Base-by-base conservation (phyloP, 345 rosid genomes). In the Acer negundo region DNA sequence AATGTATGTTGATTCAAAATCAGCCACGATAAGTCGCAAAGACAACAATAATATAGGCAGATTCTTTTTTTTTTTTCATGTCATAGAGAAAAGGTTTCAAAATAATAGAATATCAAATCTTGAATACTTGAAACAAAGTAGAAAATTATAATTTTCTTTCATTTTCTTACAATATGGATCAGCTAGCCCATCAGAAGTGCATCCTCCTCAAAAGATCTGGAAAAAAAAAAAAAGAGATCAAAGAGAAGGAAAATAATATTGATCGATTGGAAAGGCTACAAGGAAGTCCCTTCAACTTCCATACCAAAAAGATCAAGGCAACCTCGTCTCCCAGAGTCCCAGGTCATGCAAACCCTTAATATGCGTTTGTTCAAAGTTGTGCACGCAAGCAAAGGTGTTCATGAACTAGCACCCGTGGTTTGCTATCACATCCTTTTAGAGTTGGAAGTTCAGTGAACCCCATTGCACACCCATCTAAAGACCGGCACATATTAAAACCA, bases 241-340 rank as follows among this genome's bases (percentile, higher is more conserved):
- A 7, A 26, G 20, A 22, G 24, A 4, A 17, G 11, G 53, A 1
- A 26, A 10, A 4, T 9, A 56, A 10, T n/a, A 10, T 7, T 55
- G 16, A 24, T 28, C 2, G 23, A 2, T n/a, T 28, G 20, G 16
- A 11, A 56, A n/a, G 42, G 13, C 44, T 6, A 42, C 12, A 7
- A 74, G 16, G 74, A 82, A 86, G 90, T 89, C 87, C 90, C 89
- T 89, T 89, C 87, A 89, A 89, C 89, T 78, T 88, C 90, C 87
- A 84, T 85, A 75, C 87, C 81, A 72, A 87, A 83, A 81, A 64
- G 84, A 84, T 76, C 80, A 85, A 78, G 85, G 80, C 11, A 85
- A 67, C 75, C 63, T 56, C 83, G 76, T 84, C 93, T 89, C 87
- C 85, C 6, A 72, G 80, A n/a, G n/a, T n/a, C n/a, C n/a, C n/a